Evolutionary conservation across 2,329 filamentous ascomycete genomes (phyloP).

Genomic region (Fusarium continuum): DNA sequence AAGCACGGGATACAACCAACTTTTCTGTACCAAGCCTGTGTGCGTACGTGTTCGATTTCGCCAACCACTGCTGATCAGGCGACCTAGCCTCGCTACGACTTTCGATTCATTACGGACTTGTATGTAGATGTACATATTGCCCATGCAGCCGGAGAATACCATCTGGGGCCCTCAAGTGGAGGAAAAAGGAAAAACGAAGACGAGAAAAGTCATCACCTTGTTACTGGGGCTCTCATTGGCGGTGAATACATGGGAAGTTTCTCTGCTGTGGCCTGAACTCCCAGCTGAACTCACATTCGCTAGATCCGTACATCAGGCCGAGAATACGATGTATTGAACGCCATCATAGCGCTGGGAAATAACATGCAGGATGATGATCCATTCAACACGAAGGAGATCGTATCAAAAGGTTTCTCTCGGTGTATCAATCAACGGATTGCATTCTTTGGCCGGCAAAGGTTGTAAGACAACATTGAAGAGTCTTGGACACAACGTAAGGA

Average conservation of each 20-base stretch:
- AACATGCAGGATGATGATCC: background rate
- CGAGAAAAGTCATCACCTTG: slow-evolving; percentile 20
- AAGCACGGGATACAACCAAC: slow-evolving; percentile 34
- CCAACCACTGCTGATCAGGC: slow-evolving; percentile 34
- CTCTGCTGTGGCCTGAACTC: slow-evolving; percentile 5
- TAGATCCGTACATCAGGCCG: slow-evolving; percentile 11
- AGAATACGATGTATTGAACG: slow-evolving; percentile 19
- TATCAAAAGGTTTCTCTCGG: background rate
- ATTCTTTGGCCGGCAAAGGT: slow-evolving; percentile 6
- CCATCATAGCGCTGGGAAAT: slow-evolving; percentile 13
- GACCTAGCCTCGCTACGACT: slow-evolving; percentile 8
- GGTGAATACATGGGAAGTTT: slow-evolving; percentile 18
- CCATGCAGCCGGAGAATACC: slow-evolving; percentile 20
- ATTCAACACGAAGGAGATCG: background rate
- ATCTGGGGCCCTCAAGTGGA: slow-evolving; percentile 6
- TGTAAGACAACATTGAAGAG: slow-evolving; percentile 6
- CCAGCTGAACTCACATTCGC: background rate
- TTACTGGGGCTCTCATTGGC: slow-evolving; percentile 13
- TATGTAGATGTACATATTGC: slow-evolving; percentile 12
- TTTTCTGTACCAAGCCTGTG: slow-evolving; percentile 17
- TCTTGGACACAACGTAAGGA: slow-evolving; percentile 13
- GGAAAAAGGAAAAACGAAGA: slow-evolving; percentile 3
- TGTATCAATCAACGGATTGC: background rate
- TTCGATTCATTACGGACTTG: slow-evolving; percentile 3
- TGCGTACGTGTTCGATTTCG: slow-evolving; percentile 34